Base-by-base conservation (phyloP, 768 basidiomycete species). In the Rhizopogon vesiculosus region DNA sequence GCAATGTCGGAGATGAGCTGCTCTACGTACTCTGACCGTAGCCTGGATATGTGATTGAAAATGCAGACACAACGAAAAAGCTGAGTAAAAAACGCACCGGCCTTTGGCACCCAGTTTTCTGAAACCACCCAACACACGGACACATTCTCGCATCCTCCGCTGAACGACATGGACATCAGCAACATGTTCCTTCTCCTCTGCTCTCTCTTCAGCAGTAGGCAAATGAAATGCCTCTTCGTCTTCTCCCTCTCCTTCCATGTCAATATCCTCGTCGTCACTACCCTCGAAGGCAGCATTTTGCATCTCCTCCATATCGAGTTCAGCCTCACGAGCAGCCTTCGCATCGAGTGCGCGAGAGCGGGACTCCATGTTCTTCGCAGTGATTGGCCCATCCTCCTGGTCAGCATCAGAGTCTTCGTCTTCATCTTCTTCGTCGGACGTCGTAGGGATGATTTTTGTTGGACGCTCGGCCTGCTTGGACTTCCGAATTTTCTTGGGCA, bases 1-100 rank as follows among this genome's bases (percentile, higher is more conserved):
- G 86, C 86, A 61, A 98, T 93, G 63, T 99, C 97, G 28, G 85
- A 76, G 10, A 94, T 74, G 46, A 99, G 75, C 68, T 98, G 96
- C 42, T 87, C 85, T 31, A 89, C 80, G 60, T 98, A 95, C 65
- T 99, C 96, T 35, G 92, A 83, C 33, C 97, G 81, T 57, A 92
- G 82, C 60, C 96, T 97, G 65, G 16, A 19, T 31, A 50, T 42
- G 51, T 19, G 12, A 42, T 38, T 58, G 38, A 60, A 54, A n/a
- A 50, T 7, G 56, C 56, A 31, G 42, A 50, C 12, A 16, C 7
- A 41, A 53, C 9, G 49, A 25, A 57, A 55, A 56, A 13, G 55
- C 58, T 31, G n/a, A 68, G n/a, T 43, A 7, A 19, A 39, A 16
- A 18, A 74, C 83, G 56, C 56, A 87, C 91, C 89, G 80, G 56